These are phyloP conservation scores for Nymphaea thermarum DNA, from an alignment of 164 flowering plant genomes.

Conservation along the genomic window DNA sequence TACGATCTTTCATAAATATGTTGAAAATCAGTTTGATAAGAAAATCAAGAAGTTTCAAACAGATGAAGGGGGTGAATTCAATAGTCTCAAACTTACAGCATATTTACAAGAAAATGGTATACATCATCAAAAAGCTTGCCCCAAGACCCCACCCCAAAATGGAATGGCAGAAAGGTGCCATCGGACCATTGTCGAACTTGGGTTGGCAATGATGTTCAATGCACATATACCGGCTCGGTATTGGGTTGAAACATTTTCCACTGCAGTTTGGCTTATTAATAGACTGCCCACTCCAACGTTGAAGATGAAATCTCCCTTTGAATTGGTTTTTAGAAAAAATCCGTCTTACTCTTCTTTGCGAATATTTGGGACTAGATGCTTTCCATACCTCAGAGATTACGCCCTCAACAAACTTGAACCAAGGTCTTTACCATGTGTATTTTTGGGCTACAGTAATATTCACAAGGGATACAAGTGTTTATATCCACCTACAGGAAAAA, in stretches of 20 bases:
- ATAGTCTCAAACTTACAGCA: no score
- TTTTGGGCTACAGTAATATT: neutral
- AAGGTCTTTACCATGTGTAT: neutral
- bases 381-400: neutral
- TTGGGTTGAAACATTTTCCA: constrained; percentile 7
- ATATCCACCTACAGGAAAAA: neutral
- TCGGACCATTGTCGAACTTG: constrained; percentile 1
- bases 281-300: neutral
- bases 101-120: no score
- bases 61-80: no score
- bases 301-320: neutral
- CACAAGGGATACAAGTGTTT: neutral
- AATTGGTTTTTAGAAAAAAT: neutral
- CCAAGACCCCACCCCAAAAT: no score
- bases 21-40: neutral
- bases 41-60: constrained; percentile 4
- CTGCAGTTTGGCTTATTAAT: constrained; percentile 1
- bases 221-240: neutral
- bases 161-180: no score
- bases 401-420: neutral
- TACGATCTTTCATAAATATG: neutral
- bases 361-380: neutral
- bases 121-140: no score
- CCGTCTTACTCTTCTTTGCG: neutral
- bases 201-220: neutral